Evolutionary conservation across 306 rosid genomes (phyloP).

Genomic region (Albizia julibrissin): DNA sequence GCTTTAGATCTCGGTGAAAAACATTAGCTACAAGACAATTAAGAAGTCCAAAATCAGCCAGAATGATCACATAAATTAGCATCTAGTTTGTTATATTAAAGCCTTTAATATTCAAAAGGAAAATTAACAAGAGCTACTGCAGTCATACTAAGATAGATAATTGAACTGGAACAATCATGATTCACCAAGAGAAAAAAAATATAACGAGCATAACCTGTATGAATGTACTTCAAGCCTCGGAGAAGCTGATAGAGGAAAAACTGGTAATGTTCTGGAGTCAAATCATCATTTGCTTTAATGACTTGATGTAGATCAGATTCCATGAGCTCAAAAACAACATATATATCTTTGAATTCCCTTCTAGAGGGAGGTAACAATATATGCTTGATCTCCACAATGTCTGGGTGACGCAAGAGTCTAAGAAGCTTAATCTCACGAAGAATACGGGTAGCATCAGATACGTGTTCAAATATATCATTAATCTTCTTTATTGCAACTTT

Average conservation of each 20-base stretch:
- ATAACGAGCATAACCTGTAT: slow-evolving; percentile 71
- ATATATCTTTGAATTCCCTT: slow-evolving; percentile 98
- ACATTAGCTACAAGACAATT: slow-evolving; percentile 81
- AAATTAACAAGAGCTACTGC: slow-evolving; percentile 21
- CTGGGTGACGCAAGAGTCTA: slow-evolving; percentile 92
- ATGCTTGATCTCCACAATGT: slow-evolving; percentile 98
- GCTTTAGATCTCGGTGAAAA: slow-evolving; percentile 97
- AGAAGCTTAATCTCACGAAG: slow-evolving; percentile 99
- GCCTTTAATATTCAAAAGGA: slow-evolving; percentile 1
- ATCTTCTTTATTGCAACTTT: slow-evolving; percentile 98
- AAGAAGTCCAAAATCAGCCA: slow-evolving; percentile 40
- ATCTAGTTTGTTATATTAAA: slow-evolving; percentile 10
- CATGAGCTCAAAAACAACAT: slow-evolving; percentile 98
- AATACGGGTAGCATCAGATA: slow-evolving; percentile 96
- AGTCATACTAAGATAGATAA: slow-evolving; percentile 10
- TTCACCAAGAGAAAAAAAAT: not conserved
- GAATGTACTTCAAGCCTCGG: slow-evolving; percentile 96
- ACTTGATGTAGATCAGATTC: slow-evolving; percentile 99
- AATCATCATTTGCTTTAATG: slow-evolving; percentile 98
- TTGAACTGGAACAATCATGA: not conserved
- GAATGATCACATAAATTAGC: slow-evolving; percentile 23
- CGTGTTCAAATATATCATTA: slow-evolving; percentile 98
- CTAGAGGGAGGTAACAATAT: slow-evolving; percentile 96
- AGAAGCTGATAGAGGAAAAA: slow-evolving; percentile 99
- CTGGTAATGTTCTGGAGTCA: slow-evolving; percentile 97